Evolutionary conservation across 2,329 filamentous ascomycete genomes (phyloP).

Genomic region (Purpureocillium takamizusanense): DNA sequence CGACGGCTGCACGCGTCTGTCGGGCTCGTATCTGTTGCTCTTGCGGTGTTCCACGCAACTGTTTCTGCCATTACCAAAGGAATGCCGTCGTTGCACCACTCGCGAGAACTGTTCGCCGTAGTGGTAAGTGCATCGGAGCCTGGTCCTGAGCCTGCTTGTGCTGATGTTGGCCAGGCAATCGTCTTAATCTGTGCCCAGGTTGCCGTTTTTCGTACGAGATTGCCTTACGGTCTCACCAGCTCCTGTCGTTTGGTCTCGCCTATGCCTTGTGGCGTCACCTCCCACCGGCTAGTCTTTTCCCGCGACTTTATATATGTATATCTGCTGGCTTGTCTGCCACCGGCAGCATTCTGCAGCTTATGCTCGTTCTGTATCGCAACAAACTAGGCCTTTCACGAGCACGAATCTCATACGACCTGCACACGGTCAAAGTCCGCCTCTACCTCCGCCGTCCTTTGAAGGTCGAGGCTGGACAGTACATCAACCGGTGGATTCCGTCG

Average conservation of each 20-base stretch:
- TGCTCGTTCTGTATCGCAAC: background rate
- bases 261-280: background rate
- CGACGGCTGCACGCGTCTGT: too few relatives aligned
- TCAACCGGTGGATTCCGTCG: background rate
- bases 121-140: too few relatives aligned
- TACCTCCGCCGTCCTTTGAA: background rate
- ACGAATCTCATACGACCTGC: slow-evolving; percentile 1
- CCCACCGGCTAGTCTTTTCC: background rate
- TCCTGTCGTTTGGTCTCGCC: background rate
- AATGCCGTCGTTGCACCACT: too few relatives aligned
- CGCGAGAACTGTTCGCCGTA: too few relatives aligned
- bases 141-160: too few relatives aligned
- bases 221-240: background rate
- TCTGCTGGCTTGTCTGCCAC: background rate
- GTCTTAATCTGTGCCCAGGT: background rate
- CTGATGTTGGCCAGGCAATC: slow-evolving; percentile 1
- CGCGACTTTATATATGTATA: slow-evolving; percentile 1
- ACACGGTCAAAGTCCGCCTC: slow-evolving; percentile 1
- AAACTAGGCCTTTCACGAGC: background rate
- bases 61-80: too few relatives aligned
- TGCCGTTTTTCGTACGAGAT: background rate
- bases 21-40: too few relatives aligned
- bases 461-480: background rate
- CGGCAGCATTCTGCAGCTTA: background rate
- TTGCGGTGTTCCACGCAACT: too few relatives aligned